Conservation (phyloP, 1,284 basidiomycete genomes). For the Sutorius eximius region DNA sequence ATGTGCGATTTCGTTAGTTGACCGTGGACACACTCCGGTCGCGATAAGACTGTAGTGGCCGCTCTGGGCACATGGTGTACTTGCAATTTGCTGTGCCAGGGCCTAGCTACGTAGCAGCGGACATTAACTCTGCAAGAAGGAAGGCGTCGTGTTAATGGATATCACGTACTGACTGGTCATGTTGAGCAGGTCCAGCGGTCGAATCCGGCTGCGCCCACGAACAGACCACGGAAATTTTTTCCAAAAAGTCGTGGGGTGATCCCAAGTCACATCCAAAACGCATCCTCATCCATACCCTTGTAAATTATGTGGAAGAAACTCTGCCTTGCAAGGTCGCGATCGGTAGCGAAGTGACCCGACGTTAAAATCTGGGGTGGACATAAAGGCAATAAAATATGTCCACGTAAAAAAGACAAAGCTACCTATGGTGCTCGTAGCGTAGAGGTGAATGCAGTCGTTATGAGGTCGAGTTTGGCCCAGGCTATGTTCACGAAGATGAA, state of each 20-base stretch:
- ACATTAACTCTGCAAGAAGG: neutral
- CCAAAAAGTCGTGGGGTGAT: neutral
- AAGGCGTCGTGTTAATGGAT: neutral
- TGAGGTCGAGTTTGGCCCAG: conserved; percentile 3
- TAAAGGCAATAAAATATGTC: conserved; percentile 30
- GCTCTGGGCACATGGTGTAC: neutral
- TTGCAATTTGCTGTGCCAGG: conserved; percentile 6
- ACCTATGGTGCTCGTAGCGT: conserved; percentile 21
- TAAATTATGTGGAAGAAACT: conserved; percentile 10
- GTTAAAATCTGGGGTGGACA: conserved; percentile 22
- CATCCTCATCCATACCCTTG: conserved; percentile 7
- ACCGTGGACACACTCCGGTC: neutral
- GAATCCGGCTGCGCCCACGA: neutral
- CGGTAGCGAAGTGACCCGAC: conserved; percentile 14
- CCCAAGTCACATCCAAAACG: neutral
- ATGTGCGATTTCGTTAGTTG: conserved; percentile 1
- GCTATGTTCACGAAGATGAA: conserved; percentile 7
- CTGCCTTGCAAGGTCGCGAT: conserved; percentile 22
- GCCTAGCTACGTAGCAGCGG: neutral
- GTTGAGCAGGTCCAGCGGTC: neutral
- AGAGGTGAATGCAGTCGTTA: conserved; percentile 5
- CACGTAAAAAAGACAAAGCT: conserved; percentile 21
- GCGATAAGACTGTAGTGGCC: neutral
- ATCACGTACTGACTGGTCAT: conserved; percentile 9
- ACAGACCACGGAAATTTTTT: neutral